These are phyloP conservation scores for Russula compacta DNA, from an alignment of 768 basidiomycete species.

Conservation along the genomic window DNA sequence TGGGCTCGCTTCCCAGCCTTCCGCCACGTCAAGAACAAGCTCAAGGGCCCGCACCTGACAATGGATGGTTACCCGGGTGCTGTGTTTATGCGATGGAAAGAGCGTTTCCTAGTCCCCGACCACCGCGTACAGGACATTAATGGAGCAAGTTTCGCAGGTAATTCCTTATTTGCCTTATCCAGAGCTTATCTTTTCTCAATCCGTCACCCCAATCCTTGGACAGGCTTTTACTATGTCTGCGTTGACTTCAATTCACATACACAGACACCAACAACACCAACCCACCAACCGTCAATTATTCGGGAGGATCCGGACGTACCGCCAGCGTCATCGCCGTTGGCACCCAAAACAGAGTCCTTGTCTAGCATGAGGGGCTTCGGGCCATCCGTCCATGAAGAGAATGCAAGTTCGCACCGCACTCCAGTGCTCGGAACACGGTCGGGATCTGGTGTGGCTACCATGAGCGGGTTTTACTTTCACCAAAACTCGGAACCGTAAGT, in stretches of 20 bases:
- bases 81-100: constrained; percentile 97
- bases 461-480: constrained; percentile 91
- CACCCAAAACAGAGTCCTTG: constrained; percentile 23
- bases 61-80: constrained; percentile 74
- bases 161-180: neutral
- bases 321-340: neutral
- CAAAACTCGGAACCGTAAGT: constrained; percentile 86
- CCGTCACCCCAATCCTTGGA: neutral
- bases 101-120: constrained; percentile 91
- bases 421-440: constrained; percentile 42
- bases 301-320: constrained; percentile 20
- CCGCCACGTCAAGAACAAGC: constrained; percentile 68
- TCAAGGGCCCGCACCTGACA: constrained; percentile 68
- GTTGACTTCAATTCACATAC: constrained; percentile 78
- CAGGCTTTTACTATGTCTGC: constrained; percentile 93
- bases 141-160: constrained; percentile 91
- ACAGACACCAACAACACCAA: constrained; percentile 28
- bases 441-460: constrained; percentile 50
- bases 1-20: constrained; percentile 93
- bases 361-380: constrained; percentile 20
- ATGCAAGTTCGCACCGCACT: constrained; percentile 26
- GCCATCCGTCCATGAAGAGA: constrained; percentile 29
- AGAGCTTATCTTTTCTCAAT: neutral
- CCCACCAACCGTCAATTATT: constrained; percentile 33
- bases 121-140: constrained; percentile 90